These are phyloP conservation scores for Drechslerella dactyloides DNA, from an alignment of 2,329 filamentous ascomycete species.

Conservation along the genomic window DNA sequence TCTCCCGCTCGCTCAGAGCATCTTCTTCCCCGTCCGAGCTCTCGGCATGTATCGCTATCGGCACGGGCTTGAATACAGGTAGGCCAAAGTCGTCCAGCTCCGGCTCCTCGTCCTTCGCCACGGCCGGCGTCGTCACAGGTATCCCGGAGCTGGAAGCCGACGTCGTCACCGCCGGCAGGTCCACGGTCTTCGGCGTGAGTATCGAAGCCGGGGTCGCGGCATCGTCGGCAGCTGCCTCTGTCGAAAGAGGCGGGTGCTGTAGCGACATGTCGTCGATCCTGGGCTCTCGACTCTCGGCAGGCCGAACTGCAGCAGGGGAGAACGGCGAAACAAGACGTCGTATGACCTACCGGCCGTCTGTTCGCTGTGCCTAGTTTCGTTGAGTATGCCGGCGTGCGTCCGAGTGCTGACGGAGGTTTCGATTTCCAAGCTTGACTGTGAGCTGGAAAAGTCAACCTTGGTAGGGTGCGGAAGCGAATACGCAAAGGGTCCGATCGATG, in stretches of 20 bases:
- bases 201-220: neutral
- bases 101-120: constrained; percentile 12
- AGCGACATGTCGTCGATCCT: neutral
- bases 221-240: neutral
- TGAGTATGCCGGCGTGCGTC: neutral
- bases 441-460: neutral
- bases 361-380: too few species aligned
- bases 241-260: neutral
- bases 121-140: neutral
- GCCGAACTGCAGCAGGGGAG: neutral
- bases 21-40: constrained; percentile 47
- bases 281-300: too few species aligned
- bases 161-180: neutral
- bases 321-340: neutral
- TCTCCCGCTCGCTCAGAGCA: constrained; percentile 13
- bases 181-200: too few species aligned
- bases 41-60: constrained; percentile 29
- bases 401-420: constrained; percentile 1
- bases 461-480: neutral
- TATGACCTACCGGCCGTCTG: neutral
- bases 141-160: constrained; percentile 59
- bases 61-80: constrained; percentile 34
- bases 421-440: neutral
- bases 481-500: neutral
- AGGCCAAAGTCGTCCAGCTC: constrained; percentile 45